Conservation (phyloP, 106 monocot genomes). For the Phalaenopsis aphrodite region DNA sequence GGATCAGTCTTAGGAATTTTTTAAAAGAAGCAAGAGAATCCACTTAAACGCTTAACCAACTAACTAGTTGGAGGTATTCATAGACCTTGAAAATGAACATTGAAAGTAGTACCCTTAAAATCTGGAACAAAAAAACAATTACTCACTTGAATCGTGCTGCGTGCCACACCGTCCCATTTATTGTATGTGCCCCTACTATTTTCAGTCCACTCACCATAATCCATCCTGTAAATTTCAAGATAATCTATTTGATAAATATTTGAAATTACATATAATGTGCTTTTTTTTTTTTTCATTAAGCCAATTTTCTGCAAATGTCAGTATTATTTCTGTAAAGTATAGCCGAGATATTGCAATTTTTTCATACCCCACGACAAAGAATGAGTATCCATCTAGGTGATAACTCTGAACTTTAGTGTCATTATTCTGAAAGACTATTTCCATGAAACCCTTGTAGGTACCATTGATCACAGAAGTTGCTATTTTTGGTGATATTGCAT, state of each 20-base stretch:
- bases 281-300: too few relatives aligned
- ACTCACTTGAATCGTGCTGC: constrained; percentile 52
- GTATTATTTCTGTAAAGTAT: too few relatives aligned
- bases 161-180: constrained; percentile 71
- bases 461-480: constrained; percentile 53
- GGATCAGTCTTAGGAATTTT: too few relatives aligned
- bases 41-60: too few relatives aligned
- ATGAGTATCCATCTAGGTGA: constrained; percentile 77
- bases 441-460: constrained; percentile 60
- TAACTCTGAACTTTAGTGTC: constrained; percentile 58
- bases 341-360: not conserved
- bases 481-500: constrained; percentile 25
- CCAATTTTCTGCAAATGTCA: too few relatives aligned
- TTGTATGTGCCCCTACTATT: constrained; percentile 64
- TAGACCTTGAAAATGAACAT: too few relatives aligned
- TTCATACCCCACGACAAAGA: constrained; percentile 63
- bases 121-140: not conserved
- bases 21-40: too few relatives aligned
- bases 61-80: too few relatives aligned
- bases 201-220: constrained; percentile 63
- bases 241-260: not conserved
- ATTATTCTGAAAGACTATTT: constrained; percentile 77
- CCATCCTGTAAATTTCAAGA: constrained; percentile 39
- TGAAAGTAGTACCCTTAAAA: too few relatives aligned
- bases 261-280: too few relatives aligned